A percentile compares a stretch with the other conserved stretches of the same genome.
Evolutionary conservation across 2,329 filamentous ascomycete species (phyloP).

Genomic region (Herpotrichia juniperi): DNA sequence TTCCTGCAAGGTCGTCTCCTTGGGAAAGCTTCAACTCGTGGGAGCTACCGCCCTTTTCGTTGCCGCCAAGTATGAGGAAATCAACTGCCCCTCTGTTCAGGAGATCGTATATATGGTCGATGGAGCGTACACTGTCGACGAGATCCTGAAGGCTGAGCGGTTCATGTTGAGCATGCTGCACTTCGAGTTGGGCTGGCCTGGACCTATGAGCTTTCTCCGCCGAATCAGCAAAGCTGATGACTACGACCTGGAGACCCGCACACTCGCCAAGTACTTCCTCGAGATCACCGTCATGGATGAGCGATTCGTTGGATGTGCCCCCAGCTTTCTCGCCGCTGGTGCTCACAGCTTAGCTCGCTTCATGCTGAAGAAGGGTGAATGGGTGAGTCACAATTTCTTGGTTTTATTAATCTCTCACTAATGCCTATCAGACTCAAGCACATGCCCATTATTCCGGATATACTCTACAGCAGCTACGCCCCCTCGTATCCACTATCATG

Average conservation of each 20-base stretch:
- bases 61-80: constrained; percentile 97
- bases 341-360: constrained; percentile 90
- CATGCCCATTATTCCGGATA: constrained; percentile 96
- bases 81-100: constrained; percentile 92
- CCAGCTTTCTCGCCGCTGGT: constrained; percentile 88
- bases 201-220: constrained; percentile 96
- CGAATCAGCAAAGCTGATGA: constrained; percentile 98
- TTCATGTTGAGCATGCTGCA: constrained; percentile 98
- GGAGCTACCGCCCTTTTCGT: constrained; percentile 95
- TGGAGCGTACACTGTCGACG: constrained; percentile 82
- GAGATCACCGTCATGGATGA: constrained; percentile 98
- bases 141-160: constrained; percentile 94
- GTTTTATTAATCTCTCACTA: constrained; percentile 33
- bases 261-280: constrained; percentile 95
- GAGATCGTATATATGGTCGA: constrained; percentile 99
- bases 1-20: constrained; percentile 90
- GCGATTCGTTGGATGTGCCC: constrained; percentile 88
- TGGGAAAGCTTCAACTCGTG: constrained; percentile 93
- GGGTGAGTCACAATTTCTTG: constrained; percentile 68
- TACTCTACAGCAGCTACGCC: constrained; percentile 81
- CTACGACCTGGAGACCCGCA: constrained; percentile 94
- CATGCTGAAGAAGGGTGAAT: constrained; percentile 89
- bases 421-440: constrained; percentile 67
- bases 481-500: constrained; percentile 76
- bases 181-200: constrained; percentile 97